These are phyloP conservation scores for Yarrowia sp. DNA, from an alignment of 805 yeast species.

Conservation along the genomic window DNA sequence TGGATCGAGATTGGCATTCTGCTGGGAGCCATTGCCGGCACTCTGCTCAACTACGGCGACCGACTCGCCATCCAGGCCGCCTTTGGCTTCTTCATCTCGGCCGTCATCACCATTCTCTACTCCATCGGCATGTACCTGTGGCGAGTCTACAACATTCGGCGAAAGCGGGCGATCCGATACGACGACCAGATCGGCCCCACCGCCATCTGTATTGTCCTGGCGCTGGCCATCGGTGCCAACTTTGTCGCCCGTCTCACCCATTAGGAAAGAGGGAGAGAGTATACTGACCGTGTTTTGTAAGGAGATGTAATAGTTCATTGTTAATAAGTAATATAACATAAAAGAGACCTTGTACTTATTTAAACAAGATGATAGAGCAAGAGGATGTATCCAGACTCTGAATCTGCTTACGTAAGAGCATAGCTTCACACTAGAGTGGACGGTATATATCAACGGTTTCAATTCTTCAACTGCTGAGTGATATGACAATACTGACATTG, in stretches of 20 bases:
- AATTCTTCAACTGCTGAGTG: too few species aligned
- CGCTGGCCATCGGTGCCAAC: constrained; percentile 64
- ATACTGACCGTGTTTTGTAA: background rate
- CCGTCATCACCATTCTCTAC: constrained; percentile 74
- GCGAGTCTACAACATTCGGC: constrained; percentile 83
- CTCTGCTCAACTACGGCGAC: constrained; percentile 85
- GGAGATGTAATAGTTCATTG: constrained; percentile 8
- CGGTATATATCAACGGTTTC: too few species aligned
- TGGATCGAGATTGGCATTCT: constrained; percentile 93
- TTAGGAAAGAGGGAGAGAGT: background rate
- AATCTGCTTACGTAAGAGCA: too few species aligned
- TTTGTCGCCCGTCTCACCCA: constrained; percentile 50
- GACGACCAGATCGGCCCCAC: constrained; percentile 90
- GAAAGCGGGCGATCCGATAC: constrained; percentile 80
- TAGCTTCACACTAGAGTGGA: too few species aligned
- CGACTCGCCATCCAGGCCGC: constrained; percentile 78
- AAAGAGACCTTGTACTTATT: too few species aligned
- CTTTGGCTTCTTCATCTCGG: constrained; percentile 82
- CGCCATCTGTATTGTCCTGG: constrained; percentile 75
- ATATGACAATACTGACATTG: too few species aligned
- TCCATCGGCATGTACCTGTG: constrained; percentile 76
- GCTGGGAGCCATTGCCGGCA: constrained; percentile 86
- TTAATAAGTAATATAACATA: constrained; percentile 16
- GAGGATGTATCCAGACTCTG: too few species aligned
- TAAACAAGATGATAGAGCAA: too few species aligned